phyloP scores from a whole-genome alignment of 2,329 filamentous ascomycete species.

The Hymenoscyphus albidus region DNA sequence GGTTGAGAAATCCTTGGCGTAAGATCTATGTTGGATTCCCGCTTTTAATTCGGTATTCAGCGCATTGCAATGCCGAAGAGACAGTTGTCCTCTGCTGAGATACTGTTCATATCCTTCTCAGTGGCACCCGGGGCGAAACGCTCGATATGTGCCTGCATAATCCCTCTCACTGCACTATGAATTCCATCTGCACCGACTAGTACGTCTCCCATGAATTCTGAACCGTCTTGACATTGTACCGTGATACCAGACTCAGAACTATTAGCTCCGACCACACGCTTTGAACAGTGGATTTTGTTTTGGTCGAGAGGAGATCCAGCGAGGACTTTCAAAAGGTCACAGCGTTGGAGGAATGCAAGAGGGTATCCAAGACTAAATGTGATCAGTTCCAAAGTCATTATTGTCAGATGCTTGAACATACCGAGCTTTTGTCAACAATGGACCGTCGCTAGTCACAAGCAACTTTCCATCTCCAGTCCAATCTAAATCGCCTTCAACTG shows the following conservation, averaged over 20 bases:
- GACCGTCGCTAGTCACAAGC: not conserved
- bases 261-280: not conserved
- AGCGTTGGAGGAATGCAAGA: not conserved
- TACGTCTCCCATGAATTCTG: conserved; percentile 22
- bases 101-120: not conserved
- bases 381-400: not conserved
- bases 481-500: conserved; percentile 39
- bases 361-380: not conserved
- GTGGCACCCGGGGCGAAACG: not conserved
- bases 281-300: not conserved
- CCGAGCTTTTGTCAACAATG: not conserved
- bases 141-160: conserved; percentile 16
- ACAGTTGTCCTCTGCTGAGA: conserved; percentile 1
- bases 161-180: conserved; percentile 22
- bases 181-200: conserved; percentile 31
- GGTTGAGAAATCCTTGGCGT: not conserved
- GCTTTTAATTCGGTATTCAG: not conserved
- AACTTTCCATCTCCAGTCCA: conserved; percentile 4
- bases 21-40: not conserved
- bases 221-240: not conserved
- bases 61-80: conserved; percentile 2
- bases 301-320: not conserved
- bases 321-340: not conserved
- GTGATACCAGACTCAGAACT: not conserved
- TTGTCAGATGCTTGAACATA: not conserved